Evolutionary conservation across 768 basidiomycete genomes (phyloP), one percentile per base, ranked within the genome.

Genomic region (Boletales sp.): DNA sequence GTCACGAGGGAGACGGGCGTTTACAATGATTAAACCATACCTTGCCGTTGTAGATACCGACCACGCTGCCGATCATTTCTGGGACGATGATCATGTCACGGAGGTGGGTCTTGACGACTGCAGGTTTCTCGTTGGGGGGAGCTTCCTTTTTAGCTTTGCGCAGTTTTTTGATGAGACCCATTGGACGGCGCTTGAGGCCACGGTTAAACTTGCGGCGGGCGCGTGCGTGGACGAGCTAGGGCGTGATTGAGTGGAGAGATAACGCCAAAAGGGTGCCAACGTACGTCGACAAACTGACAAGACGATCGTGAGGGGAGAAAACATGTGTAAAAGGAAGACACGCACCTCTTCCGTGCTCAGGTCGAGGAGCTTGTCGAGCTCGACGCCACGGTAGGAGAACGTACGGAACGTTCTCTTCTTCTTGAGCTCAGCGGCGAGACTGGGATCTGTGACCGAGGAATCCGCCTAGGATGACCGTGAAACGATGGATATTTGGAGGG

Each of bases 11-110:
- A 36, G 17, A 41, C 30, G 32, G 6, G 41, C 25, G 17, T 13
- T 48, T 19, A 14, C n/a, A 21, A 49, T 1, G 9, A 47, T 30
- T 3, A 19, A 51, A 3, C 70, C 72, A 54, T 65, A 90, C 89
- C 82, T 95, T 95, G 67, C 93, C 93, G 68, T 94, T 95, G 85
- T 99, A 98, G 69, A 98, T 95, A 56, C 96, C 96, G 57, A 97
- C 85, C 59, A 98, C 91, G 64, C 84, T 87, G 55, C 96, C 96
- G 73, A 99, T 97, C 96, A 99, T 98, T 80, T 99, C 96, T 44
- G 96, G 96, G 53, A 99, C 96, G 73, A 99, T 87, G 73, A 98
- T 95, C 96, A 99, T 98, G 76, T 98, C 87, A 65, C 96, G 92
- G 62, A 99, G 80, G 74, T 99, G 96, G 50, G 96, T 99, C 83